Base-by-base conservation (phyloP, 805 yeast genomes). In the Isabelozyma rhagii region DNA sequence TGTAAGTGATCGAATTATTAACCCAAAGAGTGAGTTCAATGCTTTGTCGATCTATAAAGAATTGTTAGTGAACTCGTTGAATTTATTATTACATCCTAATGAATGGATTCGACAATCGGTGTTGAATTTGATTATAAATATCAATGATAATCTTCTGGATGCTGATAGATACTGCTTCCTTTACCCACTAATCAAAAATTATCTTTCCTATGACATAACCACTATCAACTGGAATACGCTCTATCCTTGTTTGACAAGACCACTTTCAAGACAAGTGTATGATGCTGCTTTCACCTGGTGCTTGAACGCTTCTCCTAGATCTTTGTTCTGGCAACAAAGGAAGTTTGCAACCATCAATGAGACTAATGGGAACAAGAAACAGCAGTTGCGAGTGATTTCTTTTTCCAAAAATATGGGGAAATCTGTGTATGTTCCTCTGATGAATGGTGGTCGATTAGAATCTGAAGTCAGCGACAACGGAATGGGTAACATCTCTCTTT, bases 101-200 rank as follows among this genome's bases (percentile, higher is more conserved):
- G 86, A 82, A 47, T 85, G 96, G 84, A 85, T 93, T 9, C 68
- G 96, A 39, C 89, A 88, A 54, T 78, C 86, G 1, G 80, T 87
- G 0, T 59, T 90, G 41, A 68, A 75, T 2, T 72, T 91, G 45
- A 72, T 91, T 1, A 71, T 87, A 2, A 77, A 86, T 0, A 78
- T 89, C 1, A 81, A 88, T 1, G 72, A 75, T 2, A 82, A 82
- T 56, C 64, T 91, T 25, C 75, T 86, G 10, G 75, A 82, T 18
- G 94, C 97, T 0, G 97, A 94, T 56, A 69, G 82, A 9, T 89
- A 86, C 57, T 93, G 98, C 59, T 77, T 90, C 63, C 68, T 92
- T 5, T 86, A 89, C 52, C 98, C 97, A 0, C 74, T 89, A 36
- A 78, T 94, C 9, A 77, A 89, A 51, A 85, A 89, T 0, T 90